Evolutionary conservation across 768 basidiomycete genomes (phyloP).

Genomic region (Podaxis sp.): DNA sequence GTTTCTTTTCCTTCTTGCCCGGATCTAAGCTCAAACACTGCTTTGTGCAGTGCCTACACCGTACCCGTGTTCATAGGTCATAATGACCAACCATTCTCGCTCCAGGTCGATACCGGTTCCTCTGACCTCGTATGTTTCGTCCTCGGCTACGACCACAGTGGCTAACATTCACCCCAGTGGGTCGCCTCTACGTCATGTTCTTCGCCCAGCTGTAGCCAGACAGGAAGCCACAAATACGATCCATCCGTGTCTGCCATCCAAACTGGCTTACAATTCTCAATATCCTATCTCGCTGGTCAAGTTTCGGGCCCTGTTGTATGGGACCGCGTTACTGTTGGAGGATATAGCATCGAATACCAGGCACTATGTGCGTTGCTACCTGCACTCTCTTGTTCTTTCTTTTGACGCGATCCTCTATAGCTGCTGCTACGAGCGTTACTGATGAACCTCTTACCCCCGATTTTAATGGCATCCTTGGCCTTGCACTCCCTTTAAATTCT

Average conservation of each 20-base stretch:
- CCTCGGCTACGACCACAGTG: slow-evolving; percentile 30
- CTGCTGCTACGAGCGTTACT: slow-evolving; percentile 53
- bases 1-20: slow-evolving; percentile 25
- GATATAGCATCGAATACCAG: slow-evolving; percentile 62
- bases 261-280: slow-evolving; percentile 43
- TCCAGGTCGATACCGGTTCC: slow-evolving; percentile 82
- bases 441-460: slow-evolving; percentile 54
- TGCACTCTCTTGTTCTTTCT: not conserved
- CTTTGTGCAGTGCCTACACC: slow-evolving; percentile 56
- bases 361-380: slow-evolving; percentile 54
- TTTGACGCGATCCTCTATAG: slow-evolving; percentile 28
- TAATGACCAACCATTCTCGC: slow-evolving; percentile 45
- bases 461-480: slow-evolving; percentile 71
- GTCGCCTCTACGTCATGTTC: slow-evolving; percentile 66
- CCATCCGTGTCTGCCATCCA: slow-evolving; percentile 38
- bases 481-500: slow-evolving; percentile 74
- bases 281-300: slow-evolving; percentile 58
- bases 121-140: slow-evolving; percentile 65
- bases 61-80: slow-evolving; percentile 56
- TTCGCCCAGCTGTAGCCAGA: slow-evolving; percentile 46
- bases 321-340: slow-evolving; percentile 63
- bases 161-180: slow-evolving; percentile 37
- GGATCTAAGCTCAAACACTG: slow-evolving; percentile 1
- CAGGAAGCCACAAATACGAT: slow-evolving; percentile 53
- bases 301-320: slow-evolving; percentile 66